phyloP scores from a whole-genome alignment of 768 basidiomycete species.

The Multifurca ochricompacta region DNA sequence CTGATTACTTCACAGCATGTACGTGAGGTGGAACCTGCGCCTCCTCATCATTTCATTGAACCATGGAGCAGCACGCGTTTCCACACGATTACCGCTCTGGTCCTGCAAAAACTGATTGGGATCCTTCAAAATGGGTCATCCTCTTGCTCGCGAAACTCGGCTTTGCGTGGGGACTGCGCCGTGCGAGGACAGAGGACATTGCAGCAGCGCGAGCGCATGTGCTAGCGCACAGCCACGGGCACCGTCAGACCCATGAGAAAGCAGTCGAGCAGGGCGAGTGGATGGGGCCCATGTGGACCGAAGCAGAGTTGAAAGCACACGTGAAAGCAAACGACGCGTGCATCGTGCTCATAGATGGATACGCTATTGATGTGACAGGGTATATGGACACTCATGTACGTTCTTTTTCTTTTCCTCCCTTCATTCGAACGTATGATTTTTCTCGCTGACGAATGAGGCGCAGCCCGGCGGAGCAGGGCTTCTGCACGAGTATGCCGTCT shows the following conservation, averaged over 20 bases:
- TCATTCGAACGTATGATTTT: background rate
- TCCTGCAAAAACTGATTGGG: conserved; percentile 55
- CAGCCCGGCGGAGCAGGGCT: conserved; percentile 59
- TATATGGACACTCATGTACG: conserved; percentile 66
- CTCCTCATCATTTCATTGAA: background rate
- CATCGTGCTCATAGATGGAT: conserved; percentile 51
- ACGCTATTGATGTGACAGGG: conserved; percentile 49
- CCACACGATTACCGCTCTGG: conserved; percentile 74
- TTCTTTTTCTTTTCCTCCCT: conserved; percentile 17
- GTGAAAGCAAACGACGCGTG: conserved; percentile 32
- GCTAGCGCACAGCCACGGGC: conserved; percentile 32
- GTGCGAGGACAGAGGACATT: conserved; percentile 43
- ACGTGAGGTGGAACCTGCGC: conserved; percentile 18
- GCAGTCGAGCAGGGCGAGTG: conserved; percentile 24
- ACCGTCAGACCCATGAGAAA: conserved; percentile 15
- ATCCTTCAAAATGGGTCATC: conserved; percentile 78
- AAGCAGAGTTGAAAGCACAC: conserved; percentile 32
- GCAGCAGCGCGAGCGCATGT: conserved; percentile 41
- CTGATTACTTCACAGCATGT: conserved; percentile 36
- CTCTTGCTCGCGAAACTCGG: conserved; percentile 41
- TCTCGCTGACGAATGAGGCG: background rate
- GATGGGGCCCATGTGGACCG: conserved; percentile 37
- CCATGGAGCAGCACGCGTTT: conserved; percentile 53
- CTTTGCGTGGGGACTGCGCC: conserved; percentile 40
- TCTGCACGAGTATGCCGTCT: conserved; percentile 42